Percentiles rank a stretch among this genome's conserved stretches.
Evolutionary conservation across 1,284 basidiomycete genomes (phyloP).

Genomic region (Pholiota adiposa): DNA sequence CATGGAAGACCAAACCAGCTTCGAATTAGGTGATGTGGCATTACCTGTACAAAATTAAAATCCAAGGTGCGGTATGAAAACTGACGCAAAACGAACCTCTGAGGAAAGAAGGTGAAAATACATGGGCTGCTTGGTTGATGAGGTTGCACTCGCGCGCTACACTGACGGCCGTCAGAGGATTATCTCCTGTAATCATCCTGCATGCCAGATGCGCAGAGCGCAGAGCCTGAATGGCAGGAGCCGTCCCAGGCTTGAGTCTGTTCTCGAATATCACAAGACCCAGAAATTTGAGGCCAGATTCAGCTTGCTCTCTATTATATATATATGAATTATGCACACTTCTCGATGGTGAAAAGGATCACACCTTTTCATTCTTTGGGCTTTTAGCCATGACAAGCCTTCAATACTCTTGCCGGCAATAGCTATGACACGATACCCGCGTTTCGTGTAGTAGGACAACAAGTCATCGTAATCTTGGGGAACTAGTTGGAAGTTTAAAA

Average conservation of each 20-base stretch:
- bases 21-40: slow-evolving; percentile 63
- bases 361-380: slow-evolving; percentile 93
- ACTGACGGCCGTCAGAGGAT: slow-evolving; percentile 94
- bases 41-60: slow-evolving; percentile 50
- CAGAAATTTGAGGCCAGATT: slow-evolving; percentile 89
- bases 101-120: slow-evolving; percentile 88
- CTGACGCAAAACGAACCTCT: slow-evolving; percentile 52
- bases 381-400: slow-evolving; percentile 95
- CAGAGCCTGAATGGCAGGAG: slow-evolving; percentile 90
- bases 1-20: slow-evolving; percentile 90
- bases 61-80: not conserved
- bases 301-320: slow-evolving; percentile 83
- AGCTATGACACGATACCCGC: slow-evolving; percentile 98
- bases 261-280: slow-evolving; percentile 99
- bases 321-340: slow-evolving; percentile 6
- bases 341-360: slow-evolving; percentile 19
- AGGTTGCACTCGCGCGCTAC: slow-evolving; percentile 96
- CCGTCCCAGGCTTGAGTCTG: slow-evolving; percentile 93
- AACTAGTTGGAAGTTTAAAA: slow-evolving; percentile 53
- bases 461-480: slow-evolving; percentile 97
- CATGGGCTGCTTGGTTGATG: slow-evolving; percentile 87
- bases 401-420: slow-evolving; percentile 97
- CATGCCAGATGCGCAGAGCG: slow-evolving; percentile 91
- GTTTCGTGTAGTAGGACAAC: slow-evolving; percentile 95
- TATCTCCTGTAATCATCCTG: slow-evolving; percentile 99